A percentile compares a stretch with the other conserved stretches of the same genome.
Conservation (phyloP, 345 rosid species). For the Turnera subulata region DNA sequence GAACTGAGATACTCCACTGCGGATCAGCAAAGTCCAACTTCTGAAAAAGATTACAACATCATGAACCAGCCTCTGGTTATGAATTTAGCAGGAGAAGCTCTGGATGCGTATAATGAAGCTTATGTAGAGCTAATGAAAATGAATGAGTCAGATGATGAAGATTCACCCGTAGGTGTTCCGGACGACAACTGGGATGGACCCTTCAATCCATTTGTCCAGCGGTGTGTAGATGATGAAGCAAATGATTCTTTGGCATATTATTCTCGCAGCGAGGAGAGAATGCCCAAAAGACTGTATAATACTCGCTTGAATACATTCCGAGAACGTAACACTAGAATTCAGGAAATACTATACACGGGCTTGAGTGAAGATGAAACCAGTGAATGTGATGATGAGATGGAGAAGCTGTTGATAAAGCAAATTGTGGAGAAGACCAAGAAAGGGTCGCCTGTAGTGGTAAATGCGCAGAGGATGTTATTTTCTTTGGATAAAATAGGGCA, state of each 20-base stretch:
- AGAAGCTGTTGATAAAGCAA: slow-evolving; percentile 68
- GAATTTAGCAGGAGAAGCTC: slow-evolving; percentile 74
- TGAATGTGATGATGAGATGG: slow-evolving; percentile 51
- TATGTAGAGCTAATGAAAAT: slow-evolving; percentile 62
- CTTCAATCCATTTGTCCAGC: slow-evolving; percentile 22
- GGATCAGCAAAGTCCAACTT: slow-evolving; percentile 23
- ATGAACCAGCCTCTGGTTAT: slow-evolving; percentile 54
- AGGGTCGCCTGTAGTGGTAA: slow-evolving; percentile 66
- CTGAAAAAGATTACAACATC: slow-evolving; percentile 23
- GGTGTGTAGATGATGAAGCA: slow-evolving; percentile 13
- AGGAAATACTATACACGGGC: slow-evolving; percentile 34
- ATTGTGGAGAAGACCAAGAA: slow-evolving; percentile 78
- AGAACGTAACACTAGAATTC: slow-evolving; percentile 10
- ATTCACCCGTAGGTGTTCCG: slow-evolving; percentile 28
- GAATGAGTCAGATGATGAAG: slow-evolving; percentile 57
- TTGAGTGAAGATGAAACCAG: slow-evolving; percentile 47
- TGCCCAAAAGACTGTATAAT: slow-evolving; percentile 5
- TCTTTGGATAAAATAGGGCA: slow-evolving; percentile 38
- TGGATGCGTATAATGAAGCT: slow-evolving; percentile 70
- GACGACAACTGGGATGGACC: slow-evolving; percentile 24
- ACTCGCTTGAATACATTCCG: slow-evolving; percentile 9
- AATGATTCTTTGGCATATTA: slow-evolving; percentile 13
- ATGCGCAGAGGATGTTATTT: slow-evolving; percentile 61
- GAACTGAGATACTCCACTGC: slow-evolving; percentile 20
- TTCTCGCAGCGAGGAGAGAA: neutral